Percentiles rank a stretch among this genome's conserved stretches.
phyloP scores from a whole-genome alignment of 1,284 basidiomycete genomes.

The Trichosporon sp. region DNA sequence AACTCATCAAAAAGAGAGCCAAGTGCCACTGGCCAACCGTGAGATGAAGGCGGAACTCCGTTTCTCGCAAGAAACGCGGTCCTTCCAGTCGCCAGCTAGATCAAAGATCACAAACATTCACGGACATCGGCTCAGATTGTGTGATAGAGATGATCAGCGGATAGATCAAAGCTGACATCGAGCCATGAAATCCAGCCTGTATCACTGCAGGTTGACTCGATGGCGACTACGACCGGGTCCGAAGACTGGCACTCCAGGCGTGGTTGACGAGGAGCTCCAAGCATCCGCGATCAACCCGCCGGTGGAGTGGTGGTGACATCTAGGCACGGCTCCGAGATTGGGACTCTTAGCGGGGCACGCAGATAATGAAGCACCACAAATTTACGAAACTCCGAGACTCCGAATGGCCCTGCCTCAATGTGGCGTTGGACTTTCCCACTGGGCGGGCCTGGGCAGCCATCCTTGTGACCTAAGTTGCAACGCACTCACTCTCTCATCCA shows the following conservation, averaged over 20 bases:
- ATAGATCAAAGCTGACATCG: neutral
- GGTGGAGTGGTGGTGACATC: neutral
- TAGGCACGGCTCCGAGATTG: neutral
- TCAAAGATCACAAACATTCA: too few species aligned
- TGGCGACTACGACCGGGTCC: neutral
- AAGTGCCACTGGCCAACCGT: too few species aligned
- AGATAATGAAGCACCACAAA: neutral
- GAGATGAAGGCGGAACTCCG: too few species aligned
- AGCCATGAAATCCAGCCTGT: too few species aligned
- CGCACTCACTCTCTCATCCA: constrained; percentile 7
- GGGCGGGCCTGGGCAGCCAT: neutral
- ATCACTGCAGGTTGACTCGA: neutral
- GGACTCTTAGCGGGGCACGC: neutral
- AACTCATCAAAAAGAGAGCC: too few species aligned
- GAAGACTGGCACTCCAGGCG: too few species aligned
- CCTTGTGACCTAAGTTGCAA: constrained; percentile 5
- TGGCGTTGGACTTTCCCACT: neutral
- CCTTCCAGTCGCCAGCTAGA: too few species aligned
- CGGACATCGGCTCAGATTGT: too few species aligned
- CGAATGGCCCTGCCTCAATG: neutral
- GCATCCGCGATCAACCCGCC: neutral
- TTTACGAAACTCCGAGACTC: constrained; percentile 4
- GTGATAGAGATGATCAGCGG: too few species aligned
- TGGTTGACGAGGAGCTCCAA: neutral
- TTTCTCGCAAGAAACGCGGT: too few species aligned